phyloP scores from a whole-genome alignment of 495 filamentous ascomycete genomes.

The Hapsidospora chrysogenum region DNA sequence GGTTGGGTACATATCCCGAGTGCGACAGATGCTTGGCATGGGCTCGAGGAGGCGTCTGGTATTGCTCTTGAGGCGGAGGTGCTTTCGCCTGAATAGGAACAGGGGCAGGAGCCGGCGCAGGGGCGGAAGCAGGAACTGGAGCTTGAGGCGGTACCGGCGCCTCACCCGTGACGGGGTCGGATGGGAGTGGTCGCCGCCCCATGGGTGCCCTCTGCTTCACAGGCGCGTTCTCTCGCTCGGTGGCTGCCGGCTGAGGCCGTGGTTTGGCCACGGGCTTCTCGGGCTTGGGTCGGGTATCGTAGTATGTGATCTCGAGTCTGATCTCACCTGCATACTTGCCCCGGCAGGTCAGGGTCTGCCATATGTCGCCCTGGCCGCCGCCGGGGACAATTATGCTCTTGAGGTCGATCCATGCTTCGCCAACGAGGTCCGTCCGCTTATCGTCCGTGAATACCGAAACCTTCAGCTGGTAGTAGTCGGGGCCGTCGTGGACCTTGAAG shows the following conservation, averaged over 20 bases:
- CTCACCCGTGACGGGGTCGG: slow-evolving; percentile 44
- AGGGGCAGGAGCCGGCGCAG: slow-evolving; percentile 7
- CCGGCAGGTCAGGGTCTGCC: slow-evolving; percentile 73
- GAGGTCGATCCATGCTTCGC: slow-evolving; percentile 77
- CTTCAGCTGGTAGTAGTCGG: slow-evolving; percentile 88
- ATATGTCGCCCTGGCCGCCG: slow-evolving; percentile 81
- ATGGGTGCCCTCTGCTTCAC: slow-evolving; percentile 31
- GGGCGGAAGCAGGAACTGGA: neutral
- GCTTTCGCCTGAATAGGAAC: slow-evolving; percentile 3
- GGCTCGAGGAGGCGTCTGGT: slow-evolving; percentile 20
- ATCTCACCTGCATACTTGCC: slow-evolving; percentile 93
- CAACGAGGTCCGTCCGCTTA: slow-evolving; percentile 89
- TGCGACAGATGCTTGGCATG: slow-evolving; percentile 13
- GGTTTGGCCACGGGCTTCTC: slow-evolving; percentile 42
- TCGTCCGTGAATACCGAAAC: slow-evolving; percentile 96
- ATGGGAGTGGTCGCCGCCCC: slow-evolving; percentile 66
- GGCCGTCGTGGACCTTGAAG: slow-evolving; percentile 88
- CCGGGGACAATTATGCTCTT: slow-evolving; percentile 66
- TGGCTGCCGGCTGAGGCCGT: slow-evolving; percentile 14
- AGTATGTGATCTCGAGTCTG: slow-evolving; percentile 89
- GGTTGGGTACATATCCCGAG: slow-evolving; percentile 14
- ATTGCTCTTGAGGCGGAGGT: slow-evolving; percentile 9
- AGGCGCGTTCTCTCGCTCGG: slow-evolving; percentile 11
- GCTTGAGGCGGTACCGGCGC: slow-evolving; percentile 9
- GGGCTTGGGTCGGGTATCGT: slow-evolving; percentile 71